These are phyloP conservation scores for Tricholoma matsutake DNA, from an alignment of 768 basidiomycete species.

Conservation along the genomic window DNA sequence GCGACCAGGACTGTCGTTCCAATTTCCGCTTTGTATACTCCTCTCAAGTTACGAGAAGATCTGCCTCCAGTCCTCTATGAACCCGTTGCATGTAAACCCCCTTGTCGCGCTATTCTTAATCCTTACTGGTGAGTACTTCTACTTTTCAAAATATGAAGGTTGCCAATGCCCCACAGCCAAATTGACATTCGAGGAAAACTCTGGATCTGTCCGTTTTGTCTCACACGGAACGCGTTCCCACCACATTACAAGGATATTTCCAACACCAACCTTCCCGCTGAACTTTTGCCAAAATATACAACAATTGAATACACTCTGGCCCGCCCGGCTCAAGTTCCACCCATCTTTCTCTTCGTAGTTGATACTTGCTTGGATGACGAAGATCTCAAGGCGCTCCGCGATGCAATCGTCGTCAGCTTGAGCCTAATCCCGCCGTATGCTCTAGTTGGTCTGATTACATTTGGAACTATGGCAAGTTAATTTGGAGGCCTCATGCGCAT, in stretches of 20 bases:
- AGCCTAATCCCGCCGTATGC: constrained; percentile 92
- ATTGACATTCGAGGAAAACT: constrained; percentile 98
- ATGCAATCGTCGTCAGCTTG: constrained; percentile 92
- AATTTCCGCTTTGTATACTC: constrained; percentile 96
- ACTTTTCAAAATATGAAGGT: constrained; percentile 3
- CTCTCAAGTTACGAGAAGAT: constrained; percentile 90
- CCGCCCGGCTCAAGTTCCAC: constrained; percentile 87
- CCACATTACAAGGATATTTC: constrained; percentile 99
- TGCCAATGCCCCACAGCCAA: constrained; percentile 56
- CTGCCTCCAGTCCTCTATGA: constrained; percentile 96
- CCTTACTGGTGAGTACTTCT: constrained; percentile 78
- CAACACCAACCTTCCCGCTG: constrained; percentile 93
- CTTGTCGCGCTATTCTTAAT: constrained; percentile 96
- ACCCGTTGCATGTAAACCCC: constrained; percentile 97
- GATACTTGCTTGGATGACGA: constrained; percentile 97
- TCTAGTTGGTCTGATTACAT: constrained; percentile 94
- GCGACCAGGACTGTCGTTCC: constrained; percentile 97
- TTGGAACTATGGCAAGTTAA: constrained; percentile 85
- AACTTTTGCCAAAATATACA: constrained; percentile 96
- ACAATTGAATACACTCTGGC: constrained; percentile 99
- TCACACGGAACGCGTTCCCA: constrained; percentile 95
- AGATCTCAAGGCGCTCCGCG: constrained; percentile 91
- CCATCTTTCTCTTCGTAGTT: constrained; percentile 95
- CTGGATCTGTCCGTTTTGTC: constrained; percentile 99
- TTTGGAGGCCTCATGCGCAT: constrained; percentile 1